Base-by-base conservation (phyloP, 176 grass and related monocot genomes). In the Dactylis glomerata region DNA sequence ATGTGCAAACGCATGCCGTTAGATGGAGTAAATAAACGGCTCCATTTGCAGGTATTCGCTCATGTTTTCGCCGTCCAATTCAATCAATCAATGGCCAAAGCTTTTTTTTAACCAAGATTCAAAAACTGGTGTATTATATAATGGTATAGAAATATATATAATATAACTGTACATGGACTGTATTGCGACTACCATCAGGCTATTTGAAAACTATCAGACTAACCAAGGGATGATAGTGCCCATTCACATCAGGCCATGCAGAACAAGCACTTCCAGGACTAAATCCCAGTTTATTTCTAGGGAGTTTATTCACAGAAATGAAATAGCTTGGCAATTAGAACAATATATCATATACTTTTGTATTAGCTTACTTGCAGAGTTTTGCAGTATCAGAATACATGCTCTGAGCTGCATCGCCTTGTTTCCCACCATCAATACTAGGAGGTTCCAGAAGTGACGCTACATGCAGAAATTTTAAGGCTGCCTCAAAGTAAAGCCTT, bases 361-460 rank as follows among this genome's bases (percentile, higher is more conserved):
- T 56, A 52, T 22, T 52, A 84, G 42, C 92, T 95, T 98, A 98
- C 96, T 92, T 87, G 96, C 96, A 98, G 51, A 98, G 87, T 92
- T 94, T 98, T 81, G 96, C 96, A 7, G 93, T 98, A 77, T 98
- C 96, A 47, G 87, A 98, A 88, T 96, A 98, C 87, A 97, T 88
- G 86, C 82, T 88, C 78, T 90, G 94, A 61, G 96, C 92, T 78
- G 74, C 76, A 71, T 98, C 96, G 9, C 85, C 89, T 83, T 92
- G 91, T 84, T 92, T 98, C 20, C 82, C 83, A 73, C 65, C 87
- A 87, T 98, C 96, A 89, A 88, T 82, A 82, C 41, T 89, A 70
- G 78, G 85, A 90, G 89, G 87, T 85, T 96, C 96, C 85, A 83
- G 87, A 51, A 92, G 89, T 87, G 93, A 92, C 0, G 96, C 96